Evolutionary conservation across 164 flowering plant species (phyloP), one percentile per base, ranked within the genome.

Genomic region (Magnolia changhungtana): DNA sequence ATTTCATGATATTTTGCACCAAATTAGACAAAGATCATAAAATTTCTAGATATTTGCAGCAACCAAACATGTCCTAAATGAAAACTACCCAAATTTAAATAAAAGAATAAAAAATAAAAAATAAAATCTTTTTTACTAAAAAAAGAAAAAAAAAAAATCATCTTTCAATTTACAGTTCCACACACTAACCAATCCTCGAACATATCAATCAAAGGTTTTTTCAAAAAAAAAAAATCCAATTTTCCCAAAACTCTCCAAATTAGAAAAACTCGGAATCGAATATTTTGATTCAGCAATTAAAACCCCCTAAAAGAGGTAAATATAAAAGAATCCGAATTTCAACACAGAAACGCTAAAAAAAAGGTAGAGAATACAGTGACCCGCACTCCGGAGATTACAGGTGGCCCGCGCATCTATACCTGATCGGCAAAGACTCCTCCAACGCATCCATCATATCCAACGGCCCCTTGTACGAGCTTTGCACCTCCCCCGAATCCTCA

Each of bases 391-490:
- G 13, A 11, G 18, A 55, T 55, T 55, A 11, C 61, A 55, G 11
- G 18, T 11, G 61, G 61, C 16, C 61, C 19, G 61, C 13, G 4
- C 61, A 16, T 11, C 13, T 11, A 55, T 24, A 93, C 97, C 85
- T 91, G 58, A 88, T 79, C 2, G 94, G 96, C 71, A 91, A 80
- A 81, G 86, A 91, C 8, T 90, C 88, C 83, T 88, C 89, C 78
- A 91, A 82, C 23, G 87, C 83, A 81, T 90, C 88, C 88, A 91
- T 85, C 20, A 86, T 79, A 58, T 87, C 92, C 69, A 91, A 75
- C n/a, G 96, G 88, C 1, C 89, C 89, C 71, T 86, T 93, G 55
- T 73, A 87, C 66, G 87, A 80, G 81, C 95, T 92, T 85, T 90
- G 90, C 14, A 86, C 94, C 85, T 92, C 95, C 1, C 59, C 86